phyloP scores from a whole-genome alignment of 2,329 filamentous ascomycete species.

The Aspergillus vadensis region DNA sequence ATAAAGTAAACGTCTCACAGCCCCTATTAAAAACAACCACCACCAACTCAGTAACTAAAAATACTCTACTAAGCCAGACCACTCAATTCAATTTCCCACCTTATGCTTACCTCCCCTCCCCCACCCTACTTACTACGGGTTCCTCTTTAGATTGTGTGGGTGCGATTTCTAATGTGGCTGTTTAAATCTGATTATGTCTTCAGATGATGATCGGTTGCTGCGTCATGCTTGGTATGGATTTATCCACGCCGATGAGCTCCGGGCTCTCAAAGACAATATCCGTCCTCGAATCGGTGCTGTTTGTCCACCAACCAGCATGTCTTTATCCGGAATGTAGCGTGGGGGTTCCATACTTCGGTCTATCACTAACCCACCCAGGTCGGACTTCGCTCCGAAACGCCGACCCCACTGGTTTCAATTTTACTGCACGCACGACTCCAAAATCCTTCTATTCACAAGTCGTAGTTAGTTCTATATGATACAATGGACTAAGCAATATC shows the following conservation, averaged over 20 bases:
- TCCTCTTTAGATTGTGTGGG: too few relatives aligned
- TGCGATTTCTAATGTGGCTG: too few relatives aligned
- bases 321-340: not conserved
- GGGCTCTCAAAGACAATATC: not conserved
- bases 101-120: too few relatives aligned
- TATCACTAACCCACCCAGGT: not conserved
- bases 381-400: slow-evolving; percentile 1
- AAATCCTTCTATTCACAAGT: not conserved
- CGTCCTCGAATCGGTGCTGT: not conserved
- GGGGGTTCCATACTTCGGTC: not conserved
- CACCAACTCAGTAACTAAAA: too few relatives aligned
- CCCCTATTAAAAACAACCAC: too few relatives aligned
- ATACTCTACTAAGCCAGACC: too few relatives aligned
- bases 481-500: slow-evolving; percentile 35
- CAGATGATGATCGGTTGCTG: too few relatives aligned
- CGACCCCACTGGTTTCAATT: not conserved
- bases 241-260: not conserved
- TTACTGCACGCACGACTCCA: not conserved
- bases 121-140: too few relatives aligned
- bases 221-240: not conserved
- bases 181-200: too few relatives aligned
- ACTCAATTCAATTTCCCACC: too few relatives aligned
- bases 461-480: not conserved
- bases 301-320: not conserved
- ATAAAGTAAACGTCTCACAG: too few relatives aligned